phyloP scores from a whole-genome alignment of 2,329 filamentous ascomycete species.

The Calonectria pauciramosa region DNA sequence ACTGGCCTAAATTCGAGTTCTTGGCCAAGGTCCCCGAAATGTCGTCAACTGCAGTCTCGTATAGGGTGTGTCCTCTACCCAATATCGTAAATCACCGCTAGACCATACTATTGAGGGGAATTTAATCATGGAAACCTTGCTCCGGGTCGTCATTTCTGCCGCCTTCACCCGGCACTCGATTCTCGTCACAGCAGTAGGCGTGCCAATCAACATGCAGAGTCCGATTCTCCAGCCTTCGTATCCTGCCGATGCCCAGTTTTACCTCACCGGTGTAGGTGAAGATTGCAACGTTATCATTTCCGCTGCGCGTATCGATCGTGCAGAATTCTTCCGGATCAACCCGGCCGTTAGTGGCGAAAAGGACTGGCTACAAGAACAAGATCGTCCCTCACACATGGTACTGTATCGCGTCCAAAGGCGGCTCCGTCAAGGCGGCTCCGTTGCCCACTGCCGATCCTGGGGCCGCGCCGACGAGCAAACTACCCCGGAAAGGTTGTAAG shows the following conservation, averaged over 20 bases:
- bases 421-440: neutral
- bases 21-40: neutral
- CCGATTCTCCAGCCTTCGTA: slow-evolving; percentile 27
- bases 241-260: slow-evolving; percentile 28
- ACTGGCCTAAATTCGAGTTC: neutral
- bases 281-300: slow-evolving; percentile 26
- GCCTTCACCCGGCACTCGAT: neutral
- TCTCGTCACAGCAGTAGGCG: neutral
- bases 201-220: slow-evolving; percentile 27
- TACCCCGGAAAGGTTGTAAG: neutral
- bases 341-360: slow-evolving; percentile 13
- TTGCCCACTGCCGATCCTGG: neutral
- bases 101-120: neutral
- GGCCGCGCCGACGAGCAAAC: neutral
- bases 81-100: neutral
- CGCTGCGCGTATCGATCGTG: neutral
- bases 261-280: slow-evolving; percentile 1
- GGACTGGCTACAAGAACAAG: slow-evolving; percentile 14
- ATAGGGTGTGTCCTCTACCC: too few species aligned
- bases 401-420: slow-evolving; percentile 36
- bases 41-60: neutral
- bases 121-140: neutral
- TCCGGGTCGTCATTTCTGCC: neutral
- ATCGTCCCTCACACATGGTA: slow-evolving; percentile 31
- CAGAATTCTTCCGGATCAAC: slow-evolving; percentile 32